Evolutionary conservation across 441 rosid genomes (phyloP), one percentile per base, ranked within the genome.

Genomic region (Gossypium schwendimanii): DNA sequence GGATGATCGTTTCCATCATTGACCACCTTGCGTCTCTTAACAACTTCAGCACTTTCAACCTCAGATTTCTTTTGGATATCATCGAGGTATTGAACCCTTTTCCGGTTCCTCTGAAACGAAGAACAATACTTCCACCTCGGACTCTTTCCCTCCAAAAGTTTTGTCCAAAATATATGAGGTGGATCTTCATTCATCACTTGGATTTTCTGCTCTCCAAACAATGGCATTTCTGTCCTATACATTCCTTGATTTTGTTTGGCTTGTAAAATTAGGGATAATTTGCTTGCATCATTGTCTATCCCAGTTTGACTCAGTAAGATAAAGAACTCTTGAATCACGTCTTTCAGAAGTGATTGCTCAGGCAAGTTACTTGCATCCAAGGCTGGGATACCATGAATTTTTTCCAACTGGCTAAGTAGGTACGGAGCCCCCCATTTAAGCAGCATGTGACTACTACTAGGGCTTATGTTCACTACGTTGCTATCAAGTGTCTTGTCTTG

Each of bases 371-470:
- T 24, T 54, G 78, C 69, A 79, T 73, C 53, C 33, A 80, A 69
- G 67, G 76, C 72, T 55, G 54, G 63, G 33, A 49, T 60, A 73
- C 39, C 50, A 49, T 89, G 98, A 80, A 91, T 85, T 71, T 88
- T 87, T 6, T 84, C 83, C 86, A 93, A 84, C 80, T 80, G 85
- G 41, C 76, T 77, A 70, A 96, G 88, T 58, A 93, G 74, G 83
- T 85, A 76, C 14, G 87, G 76, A 49, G 95, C 92, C 52, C 98
- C 97, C 97, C 94, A 90, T 91, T 86, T 93, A 53, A 96, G 94
- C 76, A 96, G 83, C 77, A 67, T 75, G 63, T 93, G 95, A 65
- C 80, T 77, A 59, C 76, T 78, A 73, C 63, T 45, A 18, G 81
- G 84, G 77, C 65, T 83, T 73, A 82, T 73, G 77, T 75, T 86